Conservation (phyloP, 169 alveolate genomes). For the Plasmodium sp. region DNA sequence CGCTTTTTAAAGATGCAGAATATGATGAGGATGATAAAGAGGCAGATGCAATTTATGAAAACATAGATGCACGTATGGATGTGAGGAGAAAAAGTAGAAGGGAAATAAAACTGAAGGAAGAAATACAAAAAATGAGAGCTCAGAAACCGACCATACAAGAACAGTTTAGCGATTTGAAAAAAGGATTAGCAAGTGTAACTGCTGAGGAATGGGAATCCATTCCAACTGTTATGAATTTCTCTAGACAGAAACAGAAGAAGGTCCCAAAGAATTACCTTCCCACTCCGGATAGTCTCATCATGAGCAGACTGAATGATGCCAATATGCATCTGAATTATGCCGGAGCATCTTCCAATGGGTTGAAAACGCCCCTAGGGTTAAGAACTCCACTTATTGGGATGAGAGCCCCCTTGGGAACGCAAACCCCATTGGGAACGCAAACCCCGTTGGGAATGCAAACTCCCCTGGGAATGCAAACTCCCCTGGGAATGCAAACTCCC, state of each 20-base stretch:
- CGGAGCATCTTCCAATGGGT: slow-evolving; percentile 77
- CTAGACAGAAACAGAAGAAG: slow-evolving; percentile 90
- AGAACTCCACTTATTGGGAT: slow-evolving; percentile 85
- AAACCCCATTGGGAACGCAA: slow-evolving; percentile 73
- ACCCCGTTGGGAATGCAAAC: slow-evolving; percentile 87
- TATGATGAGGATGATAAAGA: slow-evolving; percentile 95
- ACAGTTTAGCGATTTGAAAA: slow-evolving; percentile 78
- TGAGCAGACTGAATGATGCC: slow-evolving; percentile 79
- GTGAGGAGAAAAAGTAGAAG: slow-evolving; percentile 91
- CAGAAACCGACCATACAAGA: slow-evolving; percentile 82
- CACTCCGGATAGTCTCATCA: slow-evolving; percentile 92
- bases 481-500: slow-evolving; percentile 77
- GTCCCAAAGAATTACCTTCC: slow-evolving; percentile 90
- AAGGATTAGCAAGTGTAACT: slow-evolving; percentile 84
- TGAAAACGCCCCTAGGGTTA: slow-evolving; percentile 81
- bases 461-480: slow-evolving; percentile 82
- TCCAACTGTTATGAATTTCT: slow-evolving; percentile 95
- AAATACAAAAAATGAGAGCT: slow-evolving; percentile 88
- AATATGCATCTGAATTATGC: slow-evolving; percentile 79
- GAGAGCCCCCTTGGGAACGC: slow-evolving; percentile 90
- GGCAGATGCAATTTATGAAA: slow-evolving; percentile 93
- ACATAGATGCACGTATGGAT: slow-evolving; percentile 93
- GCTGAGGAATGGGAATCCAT: slow-evolving; percentile 98
- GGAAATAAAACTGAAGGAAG: slow-evolving; percentile 91
- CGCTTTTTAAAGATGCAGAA: slow-evolving; percentile 87